Evolutionary conservation across 2,329 filamentous ascomycete genomes (phyloP).

Genomic region (Pyricularia sp.): DNA sequence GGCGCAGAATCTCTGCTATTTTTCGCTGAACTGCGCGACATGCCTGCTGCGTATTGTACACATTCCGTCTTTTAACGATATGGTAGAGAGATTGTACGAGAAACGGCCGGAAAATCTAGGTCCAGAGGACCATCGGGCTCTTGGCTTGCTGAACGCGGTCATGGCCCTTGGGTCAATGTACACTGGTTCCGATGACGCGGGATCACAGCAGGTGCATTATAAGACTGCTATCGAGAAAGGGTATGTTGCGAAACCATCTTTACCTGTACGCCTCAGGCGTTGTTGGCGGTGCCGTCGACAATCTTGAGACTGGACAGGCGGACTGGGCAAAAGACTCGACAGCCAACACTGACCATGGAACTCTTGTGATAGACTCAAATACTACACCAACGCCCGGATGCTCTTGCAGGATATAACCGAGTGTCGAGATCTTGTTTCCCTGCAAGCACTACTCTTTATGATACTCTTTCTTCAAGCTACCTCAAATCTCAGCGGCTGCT

Average conservation of each 20-base stretch:
- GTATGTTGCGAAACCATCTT: constrained; percentile 23
- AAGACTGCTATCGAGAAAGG: constrained; percentile 45
- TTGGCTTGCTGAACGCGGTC: constrained; percentile 63
- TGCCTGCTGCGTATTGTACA: constrained; percentile 64
- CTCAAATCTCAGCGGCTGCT: constrained; percentile 69
- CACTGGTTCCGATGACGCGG: constrained; percentile 43
- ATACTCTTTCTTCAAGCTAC: constrained; percentile 74
- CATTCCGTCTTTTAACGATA: constrained; percentile 68
- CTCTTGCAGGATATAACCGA: constrained; percentile 58
- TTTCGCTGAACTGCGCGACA: constrained; percentile 47
- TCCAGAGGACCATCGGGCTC: constrained; percentile 55
- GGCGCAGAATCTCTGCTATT: constrained; percentile 43
- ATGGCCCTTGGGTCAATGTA: constrained; percentile 69
- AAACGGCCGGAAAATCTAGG: constrained; percentile 52
- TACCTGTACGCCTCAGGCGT: not conserved
- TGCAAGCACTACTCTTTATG: constrained; percentile 72
- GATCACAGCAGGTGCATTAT: constrained; percentile 37
- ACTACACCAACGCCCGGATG: constrained; percentile 58
- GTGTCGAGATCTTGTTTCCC: constrained; percentile 63
- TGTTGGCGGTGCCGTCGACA: not conserved
- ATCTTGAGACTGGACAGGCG: not conserved
- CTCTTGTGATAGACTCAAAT: constrained; percentile 50
- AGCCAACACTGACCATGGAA: constrained; percentile 3
- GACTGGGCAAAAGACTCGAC: not conserved
- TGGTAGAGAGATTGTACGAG: constrained; percentile 70